These are phyloP conservation scores for Colletotrichum scovillei DNA, from an alignment of 2,329 filamentous ascomycete genomes.

Conservation along the genomic window DNA sequence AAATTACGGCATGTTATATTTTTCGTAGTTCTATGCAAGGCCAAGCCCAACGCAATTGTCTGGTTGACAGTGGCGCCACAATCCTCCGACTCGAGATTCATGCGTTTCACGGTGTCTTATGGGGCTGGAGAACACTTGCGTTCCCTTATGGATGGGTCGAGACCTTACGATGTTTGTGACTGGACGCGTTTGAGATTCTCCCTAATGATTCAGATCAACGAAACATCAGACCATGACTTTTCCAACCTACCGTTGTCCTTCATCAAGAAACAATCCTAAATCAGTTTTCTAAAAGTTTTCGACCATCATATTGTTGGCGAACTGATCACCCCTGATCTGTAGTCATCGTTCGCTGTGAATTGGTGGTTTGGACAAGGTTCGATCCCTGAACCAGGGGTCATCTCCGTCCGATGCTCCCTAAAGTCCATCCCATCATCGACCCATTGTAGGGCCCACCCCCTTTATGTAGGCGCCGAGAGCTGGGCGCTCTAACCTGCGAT, in stretches of 20 bases:
- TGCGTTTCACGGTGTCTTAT: constrained; percentile 17
- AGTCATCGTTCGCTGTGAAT: no score
- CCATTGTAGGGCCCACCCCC: constrained; percentile 1
- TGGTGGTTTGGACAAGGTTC: neutral
- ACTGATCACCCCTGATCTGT: neutral
- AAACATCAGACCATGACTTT: constrained; percentile 22
- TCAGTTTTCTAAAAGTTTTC: neutral
- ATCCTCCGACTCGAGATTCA: neutral
- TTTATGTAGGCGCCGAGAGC: no score
- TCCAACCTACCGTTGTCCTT: neutral
- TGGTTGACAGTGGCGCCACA: constrained; percentile 3
- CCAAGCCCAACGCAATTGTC: no score
- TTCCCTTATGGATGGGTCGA: neutral
- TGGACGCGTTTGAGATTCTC: constrained; percentile 23
- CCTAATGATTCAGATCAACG: neutral
- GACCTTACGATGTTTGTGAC: constrained; percentile 22
- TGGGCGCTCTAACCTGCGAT: no score
- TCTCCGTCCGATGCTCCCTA: neutral
- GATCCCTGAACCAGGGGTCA: neutral
- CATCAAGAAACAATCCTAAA: neutral
- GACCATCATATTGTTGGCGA: neutral
- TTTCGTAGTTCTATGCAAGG: neutral
- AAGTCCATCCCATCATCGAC: constrained; percentile 2
- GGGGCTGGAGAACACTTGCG: neutral
- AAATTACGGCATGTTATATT: neutral